Base-by-base conservation (phyloP, 148 eudicot genomes). In the Selenicereus undatus region DNA sequence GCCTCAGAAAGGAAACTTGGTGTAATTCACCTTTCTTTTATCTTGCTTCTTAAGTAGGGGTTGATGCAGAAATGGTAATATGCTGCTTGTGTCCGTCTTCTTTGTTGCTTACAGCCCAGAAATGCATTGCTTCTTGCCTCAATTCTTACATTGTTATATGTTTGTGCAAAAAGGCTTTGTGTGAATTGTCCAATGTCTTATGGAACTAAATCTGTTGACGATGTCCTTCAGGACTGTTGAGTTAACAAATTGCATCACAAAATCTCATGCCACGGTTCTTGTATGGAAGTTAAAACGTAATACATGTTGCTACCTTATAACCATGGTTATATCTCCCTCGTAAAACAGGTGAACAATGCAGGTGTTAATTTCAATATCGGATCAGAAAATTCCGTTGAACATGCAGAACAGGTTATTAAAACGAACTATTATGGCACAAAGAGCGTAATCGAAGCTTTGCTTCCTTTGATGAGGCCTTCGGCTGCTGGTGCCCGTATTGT, bases 381-480 rank as follows among this genome's bases (percentile, higher is more conserved):
- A 73, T 71, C 91, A 24, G 98, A 89, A 32, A 96, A 92, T 82
- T 79, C 91, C 22, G 86, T 90, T 71, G 98, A 96, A 84, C 78
- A 56, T 79, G 98, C 97, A 32, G 95, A 96, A 45, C 87, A 90
- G 77, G 94, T 96, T 65, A 92, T 96, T 70, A 48, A 62, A 16
- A 94, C 97, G 32, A 96, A 96, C 82, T 96, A 93, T 85, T 91
- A 77, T 81, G 98, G 99, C 62, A 91, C 98, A 79, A 96, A 96
- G 85, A 86, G 82, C 65, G 82, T 92, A 77, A 92, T 86, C 50
- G 84, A 90, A 84, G 95, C 99, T 66, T 84, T 94, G 91, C 87
- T 96, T 82, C 99, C 99, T 51, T 83, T 94, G 60, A 89, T 96
- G 98, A 92, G 90, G 81, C 89, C 89, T 76, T 91, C 98, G 68